phyloP scores from a whole-genome alignment of 257 asterid species.

The Eustoma russellianum region DNA sequence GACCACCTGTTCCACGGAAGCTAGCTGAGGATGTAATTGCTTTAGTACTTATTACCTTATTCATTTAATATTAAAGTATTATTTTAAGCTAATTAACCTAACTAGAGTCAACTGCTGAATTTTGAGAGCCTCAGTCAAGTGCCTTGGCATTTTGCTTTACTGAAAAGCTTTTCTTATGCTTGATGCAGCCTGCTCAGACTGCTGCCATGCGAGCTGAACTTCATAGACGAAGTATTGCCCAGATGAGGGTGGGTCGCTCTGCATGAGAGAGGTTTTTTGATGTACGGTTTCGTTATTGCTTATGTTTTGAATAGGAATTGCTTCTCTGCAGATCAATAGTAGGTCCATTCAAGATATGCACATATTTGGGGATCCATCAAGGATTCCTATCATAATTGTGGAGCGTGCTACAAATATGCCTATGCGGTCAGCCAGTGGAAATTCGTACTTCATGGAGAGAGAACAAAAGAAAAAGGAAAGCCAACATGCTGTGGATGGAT shows the following conservation, averaged over 20 bases:
- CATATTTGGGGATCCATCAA: conserved; percentile 90
- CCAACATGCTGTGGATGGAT: conserved; percentile 26
- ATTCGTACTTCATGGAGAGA: conserved; percentile 40
- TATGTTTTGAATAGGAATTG: conserved; percentile 16
- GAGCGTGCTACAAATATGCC: conserved; percentile 79
- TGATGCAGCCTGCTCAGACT: conserved; percentile 74
- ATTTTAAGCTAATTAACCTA: conserved; percentile 7
- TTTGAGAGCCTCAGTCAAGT: too few relatives aligned
- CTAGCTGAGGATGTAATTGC: conserved; percentile 59
- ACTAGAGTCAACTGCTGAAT: background rate
- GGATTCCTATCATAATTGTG: conserved; percentile 72
- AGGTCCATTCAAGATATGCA: conserved; percentile 87
- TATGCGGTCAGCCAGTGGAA: conserved; percentile 53
- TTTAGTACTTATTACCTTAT: conserved; percentile 11
- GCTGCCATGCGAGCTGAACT: conserved; percentile 90
- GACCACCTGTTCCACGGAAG: conserved; percentile 59
- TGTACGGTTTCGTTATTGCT: conserved; percentile 7
- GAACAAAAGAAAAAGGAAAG: conserved; percentile 37
- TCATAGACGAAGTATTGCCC: conserved; percentile 94
- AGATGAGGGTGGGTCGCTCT: conserved; percentile 70
- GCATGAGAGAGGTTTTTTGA: background rate
- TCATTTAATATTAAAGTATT: conserved; percentile 4
- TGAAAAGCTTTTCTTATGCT: conserved; percentile 10
- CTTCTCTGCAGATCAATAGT: conserved; percentile 70
- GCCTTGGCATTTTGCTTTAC: background rate